Percentiles rank a stretch among this genome's conserved stretches.
Conservation (phyloP, 257 asterid genomes). For the Agastache rugosa region DNA sequence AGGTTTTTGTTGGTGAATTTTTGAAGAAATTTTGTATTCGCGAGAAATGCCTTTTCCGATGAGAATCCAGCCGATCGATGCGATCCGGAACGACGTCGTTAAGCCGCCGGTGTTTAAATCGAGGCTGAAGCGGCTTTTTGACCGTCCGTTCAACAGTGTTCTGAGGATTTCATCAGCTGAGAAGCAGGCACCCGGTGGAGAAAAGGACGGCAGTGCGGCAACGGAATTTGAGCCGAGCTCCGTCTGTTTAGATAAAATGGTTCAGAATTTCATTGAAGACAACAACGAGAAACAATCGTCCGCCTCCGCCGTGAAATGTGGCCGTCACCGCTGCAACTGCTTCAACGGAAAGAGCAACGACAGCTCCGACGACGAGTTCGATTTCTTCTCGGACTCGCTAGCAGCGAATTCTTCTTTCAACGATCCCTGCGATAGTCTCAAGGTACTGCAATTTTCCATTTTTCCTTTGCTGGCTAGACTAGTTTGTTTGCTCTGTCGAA, state of each 20-base stretch:
- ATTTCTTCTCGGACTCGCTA: constrained; percentile 46
- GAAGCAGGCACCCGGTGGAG: constrained; percentile 54
- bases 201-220: constrained; percentile 44
- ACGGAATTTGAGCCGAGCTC: constrained; percentile 86
- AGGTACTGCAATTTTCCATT: constrained; percentile 49
- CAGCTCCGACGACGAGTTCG: constrained; percentile 85
- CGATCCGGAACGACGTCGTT: constrained; percentile 49
- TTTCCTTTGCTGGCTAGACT: background rate
- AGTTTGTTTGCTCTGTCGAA: constrained; percentile 4
- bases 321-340: constrained; percentile 84
- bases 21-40: constrained; percentile 5
- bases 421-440: constrained; percentile 66
- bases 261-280: constrained; percentile 76
- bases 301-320: constrained; percentile 54
- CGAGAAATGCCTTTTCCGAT: constrained; percentile 56
- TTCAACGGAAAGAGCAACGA: constrained; percentile 76
- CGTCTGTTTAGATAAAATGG: constrained; percentile 78
- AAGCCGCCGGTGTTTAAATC: constrained; percentile 72
- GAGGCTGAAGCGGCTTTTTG: constrained; percentile 84
- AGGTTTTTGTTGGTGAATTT: constrained; percentile 28
- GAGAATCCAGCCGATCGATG: constrained; percentile 85
- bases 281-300: constrained; percentile 58
- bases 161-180: constrained; percentile 61
- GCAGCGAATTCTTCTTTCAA: constrained; percentile 51
- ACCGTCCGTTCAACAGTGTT: constrained; percentile 79